Percentiles rank a stretch among this genome's conserved stretches.
Conservation (phyloP, 257 asterid species). For the Fraxinus pennsylvanica region DNA sequence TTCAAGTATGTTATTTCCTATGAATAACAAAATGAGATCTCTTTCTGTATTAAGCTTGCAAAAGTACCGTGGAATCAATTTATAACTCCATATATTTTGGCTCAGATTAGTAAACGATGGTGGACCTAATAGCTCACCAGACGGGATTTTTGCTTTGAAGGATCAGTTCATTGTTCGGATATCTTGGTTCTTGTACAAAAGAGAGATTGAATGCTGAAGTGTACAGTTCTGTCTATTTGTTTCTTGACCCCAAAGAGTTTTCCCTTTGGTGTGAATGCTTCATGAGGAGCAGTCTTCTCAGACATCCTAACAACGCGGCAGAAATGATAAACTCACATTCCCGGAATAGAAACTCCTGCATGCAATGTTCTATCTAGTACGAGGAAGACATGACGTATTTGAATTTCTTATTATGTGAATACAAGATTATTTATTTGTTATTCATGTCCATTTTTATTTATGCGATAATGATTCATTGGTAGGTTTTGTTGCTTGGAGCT, state of each 20-base stretch:
- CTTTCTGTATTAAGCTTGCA: not conserved
- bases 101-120: constrained; percentile 48
- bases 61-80: not conserved
- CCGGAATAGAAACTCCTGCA: not conserved
- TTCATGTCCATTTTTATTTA: not conserved
- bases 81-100: not conserved
- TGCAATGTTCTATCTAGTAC: not conserved
- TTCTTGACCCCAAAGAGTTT: not conserved
- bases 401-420: not conserved
- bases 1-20: not conserved
- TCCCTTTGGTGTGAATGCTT: not conserved
- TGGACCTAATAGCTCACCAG: not conserved
- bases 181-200: not conserved
- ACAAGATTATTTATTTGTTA: not conserved
- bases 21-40: not conserved
- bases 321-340: too few relatives aligned
- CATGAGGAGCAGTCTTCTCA: not conserved
- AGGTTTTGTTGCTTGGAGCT: not conserved
- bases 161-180: not conserved
- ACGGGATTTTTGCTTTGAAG: not conserved
- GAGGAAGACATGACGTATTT: not conserved
- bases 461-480: not conserved
- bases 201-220: not conserved
- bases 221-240: not conserved
- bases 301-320: not conserved